phyloP scores from a whole-genome alignment of 2,329 filamentous ascomycete genomes.

The Aspergillus transmontanensis region DNA sequence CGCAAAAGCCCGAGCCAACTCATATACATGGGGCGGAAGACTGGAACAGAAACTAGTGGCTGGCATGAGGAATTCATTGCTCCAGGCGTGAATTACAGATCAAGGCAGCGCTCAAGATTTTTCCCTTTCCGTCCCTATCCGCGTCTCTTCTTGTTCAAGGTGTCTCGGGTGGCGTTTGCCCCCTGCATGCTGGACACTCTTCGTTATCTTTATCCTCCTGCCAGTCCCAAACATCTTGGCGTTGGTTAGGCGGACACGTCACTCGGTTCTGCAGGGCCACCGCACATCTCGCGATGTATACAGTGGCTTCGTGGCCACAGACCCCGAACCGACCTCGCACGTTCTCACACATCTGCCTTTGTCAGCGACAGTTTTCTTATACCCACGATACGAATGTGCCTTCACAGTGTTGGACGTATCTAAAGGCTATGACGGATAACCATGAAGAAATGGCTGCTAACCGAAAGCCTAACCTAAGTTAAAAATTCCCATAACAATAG shows the following conservation, averaged over 20 bases:
- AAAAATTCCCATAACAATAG: not conserved
- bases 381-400: slow-evolving; percentile 3
- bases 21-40: slow-evolving; percentile 23
- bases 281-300: slow-evolving; percentile 22
- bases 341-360: slow-evolving; percentile 22
- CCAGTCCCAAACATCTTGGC: slow-evolving; percentile 23
- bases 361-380: not conserved
- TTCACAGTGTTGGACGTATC: not conserved
- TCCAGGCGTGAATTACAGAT: not conserved
- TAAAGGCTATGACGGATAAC: not conserved
- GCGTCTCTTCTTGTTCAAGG: slow-evolving; percentile 14
- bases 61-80: slow-evolving; percentile 14
- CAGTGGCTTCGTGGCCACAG: slow-evolving; percentile 22
- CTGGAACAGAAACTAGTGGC: slow-evolving; percentile 22
- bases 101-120: not conserved
- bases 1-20: slow-evolving; percentile 18
- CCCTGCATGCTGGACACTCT: slow-evolving; percentile 18
- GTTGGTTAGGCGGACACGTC: slow-evolving; percentile 20
- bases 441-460: not conserved
- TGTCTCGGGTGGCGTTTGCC: slow-evolving; percentile 22
- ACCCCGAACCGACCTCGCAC: slow-evolving; percentile 21
- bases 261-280: slow-evolving; percentile 18
- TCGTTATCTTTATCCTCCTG: slow-evolving; percentile 23
- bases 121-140: not conserved
- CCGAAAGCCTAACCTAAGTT: not conserved